Evolutionary conservation across 1,284 basidiomycete genomes (phyloP).

Genomic region (Trametes hirsuta): DNA sequence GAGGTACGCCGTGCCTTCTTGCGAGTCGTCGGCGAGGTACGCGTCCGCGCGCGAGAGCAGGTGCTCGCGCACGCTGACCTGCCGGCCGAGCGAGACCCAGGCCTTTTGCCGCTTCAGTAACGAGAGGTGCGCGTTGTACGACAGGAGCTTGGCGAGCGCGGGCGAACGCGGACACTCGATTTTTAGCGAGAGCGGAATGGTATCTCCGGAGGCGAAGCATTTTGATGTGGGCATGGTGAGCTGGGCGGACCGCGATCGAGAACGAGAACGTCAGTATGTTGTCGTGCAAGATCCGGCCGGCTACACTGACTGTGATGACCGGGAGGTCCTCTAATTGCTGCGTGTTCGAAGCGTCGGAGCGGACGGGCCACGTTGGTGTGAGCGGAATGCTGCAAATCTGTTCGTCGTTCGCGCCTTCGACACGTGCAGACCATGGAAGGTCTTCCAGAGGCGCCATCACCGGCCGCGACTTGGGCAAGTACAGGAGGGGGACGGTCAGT

Average conservation of each 20-base stretch:
- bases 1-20: constrained; percentile 30
- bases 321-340: constrained; percentile 21
- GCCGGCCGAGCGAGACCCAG: constrained; percentile 31
- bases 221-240: constrained; percentile 42
- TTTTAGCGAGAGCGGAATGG: constrained; percentile 44
- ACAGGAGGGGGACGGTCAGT: constrained; percentile 27
- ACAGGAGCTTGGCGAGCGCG: constrained; percentile 41
- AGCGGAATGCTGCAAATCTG: constrained; percentile 27
- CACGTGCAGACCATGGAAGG: constrained; percentile 24
- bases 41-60: constrained; percentile 30
- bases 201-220: constrained; percentile 45
- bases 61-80: constrained; percentile 31
- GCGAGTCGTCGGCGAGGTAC: constrained; percentile 28
- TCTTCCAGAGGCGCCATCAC: constrained; percentile 35
- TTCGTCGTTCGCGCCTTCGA: constrained; percentile 7
- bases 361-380: constrained; percentile 30
- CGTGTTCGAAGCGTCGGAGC: constrained; percentile 4
- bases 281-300: constrained; percentile 1
- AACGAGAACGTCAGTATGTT: constrained; percentile 2
- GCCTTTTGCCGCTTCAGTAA: constrained; percentile 43
- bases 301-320: constrained; percentile 26
- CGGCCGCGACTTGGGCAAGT: constrained; percentile 47
- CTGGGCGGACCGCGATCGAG: constrained; percentile 28
- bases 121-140: constrained; percentile 40
- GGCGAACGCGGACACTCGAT: constrained; percentile 43